Evolutionary conservation across 202 grass and related monocot species (phyloP), one percentile per base, ranked within the genome.

Genomic region (Carex sylvatica): DNA sequence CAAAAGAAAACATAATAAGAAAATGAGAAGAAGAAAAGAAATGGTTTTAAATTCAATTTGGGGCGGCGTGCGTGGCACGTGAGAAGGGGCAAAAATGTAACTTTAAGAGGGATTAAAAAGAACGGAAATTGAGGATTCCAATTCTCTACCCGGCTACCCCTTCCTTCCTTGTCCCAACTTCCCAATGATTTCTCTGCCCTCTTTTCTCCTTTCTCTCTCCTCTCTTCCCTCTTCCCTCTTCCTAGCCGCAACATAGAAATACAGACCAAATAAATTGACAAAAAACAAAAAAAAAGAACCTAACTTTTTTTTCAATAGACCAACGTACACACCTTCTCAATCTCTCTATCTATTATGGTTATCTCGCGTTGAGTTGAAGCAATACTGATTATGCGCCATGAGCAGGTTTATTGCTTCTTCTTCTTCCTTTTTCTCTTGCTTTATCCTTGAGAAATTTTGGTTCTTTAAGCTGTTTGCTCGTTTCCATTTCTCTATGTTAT

Each of bases 91-190:
- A 89, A 23, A 75, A 38, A 4, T 0, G 87, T 85, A 83, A 56
- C 11, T 63, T 73, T 2, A 7, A 6, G 19, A 19, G 5, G 2
- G 13, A 55, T 76, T 74, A 60, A 58, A 59, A 78, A 72, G 46
- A 67, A 63, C 58, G n/a, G 6, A 14, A 52, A 74, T 88, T 86
- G 87, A 80, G 90, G 85, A 96, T 96, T 96, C 93, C 91, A 67
- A 91, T 89, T 86, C 56, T 55, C 55, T n/a, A n/a, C n/a, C n/a
- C n/a, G n/a, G n/a, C n/a, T n/a, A n/a, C n/a, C n/a, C n/a, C n/a
- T n/a, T n/a, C 40, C 82, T 60, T 61, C 71, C 67, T 52, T 74
- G 77, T 88, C 80, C 36, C 81, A 61, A n/a, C n/a, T n/a, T n/a
- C n/a, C n/a, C n/a, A 35, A 35, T 65, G 64, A 82, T 85, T n/a